Evolutionary conservation across 108 stramenopile genomes (phyloP), one percentile per base, ranked within the genome.

Genomic region (Fragilariopsis cylindrus): DNA sequence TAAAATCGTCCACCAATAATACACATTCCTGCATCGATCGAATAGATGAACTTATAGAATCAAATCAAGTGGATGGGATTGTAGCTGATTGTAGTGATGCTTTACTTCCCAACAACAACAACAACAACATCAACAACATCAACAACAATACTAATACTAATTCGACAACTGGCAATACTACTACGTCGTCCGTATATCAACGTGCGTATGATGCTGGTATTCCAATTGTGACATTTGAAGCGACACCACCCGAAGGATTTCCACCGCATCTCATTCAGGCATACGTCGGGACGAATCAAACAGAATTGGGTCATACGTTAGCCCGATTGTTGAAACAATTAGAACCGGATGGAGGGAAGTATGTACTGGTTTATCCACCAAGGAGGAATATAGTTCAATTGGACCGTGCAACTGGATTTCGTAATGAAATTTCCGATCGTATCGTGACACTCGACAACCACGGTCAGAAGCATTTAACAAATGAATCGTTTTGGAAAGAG

Each of bases 231-330:
- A 63, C 72, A 43, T 73, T 73, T 62, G 72, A 73, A 19, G 30
- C 60, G 8, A 16, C 41, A 42, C 52, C 52, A 53, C 52, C 52
- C 2, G 2, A 53, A n/a, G 52, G 52, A n/a, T 53, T 53, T 53
- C 52, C 52, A n/a, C 12, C n/a, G 12, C 48, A 41, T 18, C 74
- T 76, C 0, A 30, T 30, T 30, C n/a, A 41, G 44, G 77, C 84
- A 30, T 81, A 85, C 54, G 56, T 82, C 50, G 84, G 84, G 5
- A 85, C 84, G 12, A 78, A 85, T 58, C 70, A 82, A 21, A 39
- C 47, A 7, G 48, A 57, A 7, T 50, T 85, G 45, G 84, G 84
- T 16, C 12, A 16, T 41, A 67, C 80, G n/a, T 50, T 79, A 18
- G 79, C 74, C 0, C 74, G 78, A 12, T 18, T 82, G 7, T 47